Base-by-base conservation (phyloP, 1,139 yeast species). In the Lizanozyma gosingica region DNA sequence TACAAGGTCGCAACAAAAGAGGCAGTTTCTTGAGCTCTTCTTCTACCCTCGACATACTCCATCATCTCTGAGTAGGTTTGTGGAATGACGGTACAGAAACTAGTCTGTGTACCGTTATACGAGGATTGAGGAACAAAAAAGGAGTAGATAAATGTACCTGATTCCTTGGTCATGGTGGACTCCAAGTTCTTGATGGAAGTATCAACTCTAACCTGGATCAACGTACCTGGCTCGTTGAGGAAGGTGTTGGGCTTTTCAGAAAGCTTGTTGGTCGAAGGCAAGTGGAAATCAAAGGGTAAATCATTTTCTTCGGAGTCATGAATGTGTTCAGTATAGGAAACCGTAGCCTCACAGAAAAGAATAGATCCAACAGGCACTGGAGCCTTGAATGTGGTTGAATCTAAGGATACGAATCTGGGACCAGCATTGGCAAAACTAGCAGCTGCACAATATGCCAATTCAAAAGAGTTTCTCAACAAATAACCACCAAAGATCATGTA, bases 341-440 rank as follows among this genome's bases (percentile, higher is more conserved):
- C 85, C 8, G 82, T 70, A 0, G 97, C 92, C 41, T 78, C 73
- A 78, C 87, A 78, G 43, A 83, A 81, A 41, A 88, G 65, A 15
- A 88, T 95, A 2, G 92, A 80, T 2, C 97, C 97, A 17, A 88
- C 97, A 1, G 97, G 97, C 4, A 88, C 97, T 1, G 97, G 97
- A 18, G 88, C 84, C 52, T 84, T 80, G 69, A 88, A 88, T 17
- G 94, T 84, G 38, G 95, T 87, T 17, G 94, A 82, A 58, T 88
- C 97, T 51, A 88, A 71, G 2, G 95, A 84, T 4, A 87, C 87
- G 52, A 88, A 88, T 54, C 96, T 71, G 34, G 97, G 96, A 40
- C 83, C 79, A 11, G 90, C 80, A 47, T 79, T 79, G 1, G 95
- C 71, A 53, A 88, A 86, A 2, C 94, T 86, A 4, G 95, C 95